Percentiles rank a stretch among this genome's conserved stretches.
Conservation (phyloP, 2,329 filamentous ascomycete genomes). For the Penicillium polonicum region DNA sequence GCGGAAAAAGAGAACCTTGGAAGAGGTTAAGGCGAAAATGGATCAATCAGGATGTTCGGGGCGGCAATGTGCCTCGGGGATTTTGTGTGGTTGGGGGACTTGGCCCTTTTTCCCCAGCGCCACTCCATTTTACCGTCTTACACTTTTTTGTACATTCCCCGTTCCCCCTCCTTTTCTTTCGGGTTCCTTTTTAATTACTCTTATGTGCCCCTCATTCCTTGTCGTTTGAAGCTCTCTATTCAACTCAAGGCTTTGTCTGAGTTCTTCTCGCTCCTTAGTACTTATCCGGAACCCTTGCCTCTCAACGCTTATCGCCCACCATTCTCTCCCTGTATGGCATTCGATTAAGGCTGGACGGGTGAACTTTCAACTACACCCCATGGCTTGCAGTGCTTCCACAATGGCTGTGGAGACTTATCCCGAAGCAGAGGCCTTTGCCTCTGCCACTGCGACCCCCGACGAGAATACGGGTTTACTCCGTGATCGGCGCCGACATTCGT, state of each 20-base stretch:
- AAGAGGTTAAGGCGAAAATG: conserved; percentile 12
- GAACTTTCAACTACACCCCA: conserved; percentile 17
- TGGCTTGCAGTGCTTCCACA: conserved; percentile 43
- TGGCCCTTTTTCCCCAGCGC: conserved; percentile 5
- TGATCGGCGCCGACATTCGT: conserved; percentile 47
- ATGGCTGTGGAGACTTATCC: conserved; percentile 41
- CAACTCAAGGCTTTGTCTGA: neutral
- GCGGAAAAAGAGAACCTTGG: conserved; percentile 7
- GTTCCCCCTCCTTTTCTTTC: conserved; percentile 6
- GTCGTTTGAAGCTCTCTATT: neutral
- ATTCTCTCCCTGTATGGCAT: conserved; percentile 1
- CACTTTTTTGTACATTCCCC: neutral
- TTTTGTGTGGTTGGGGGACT: conserved; percentile 17
- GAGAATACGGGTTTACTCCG: conserved; percentile 38
- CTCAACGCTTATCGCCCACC: neutral
- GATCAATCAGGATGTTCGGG: conserved; percentile 17
- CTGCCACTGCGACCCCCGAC: conserved; percentile 29
- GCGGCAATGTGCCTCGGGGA: conserved; percentile 21
- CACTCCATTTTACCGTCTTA: neutral
- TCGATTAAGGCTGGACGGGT: neutral
- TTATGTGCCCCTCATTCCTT: conserved; percentile 4
- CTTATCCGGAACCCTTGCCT: neutral
- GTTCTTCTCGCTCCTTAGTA: neutral
- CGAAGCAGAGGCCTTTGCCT: conserved; percentile 26
- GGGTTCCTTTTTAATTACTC: neutral